These are phyloP conservation scores for Marsdenia floribunda DNA, from an alignment of 257 asterid species.

Conservation along the genomic window DNA sequence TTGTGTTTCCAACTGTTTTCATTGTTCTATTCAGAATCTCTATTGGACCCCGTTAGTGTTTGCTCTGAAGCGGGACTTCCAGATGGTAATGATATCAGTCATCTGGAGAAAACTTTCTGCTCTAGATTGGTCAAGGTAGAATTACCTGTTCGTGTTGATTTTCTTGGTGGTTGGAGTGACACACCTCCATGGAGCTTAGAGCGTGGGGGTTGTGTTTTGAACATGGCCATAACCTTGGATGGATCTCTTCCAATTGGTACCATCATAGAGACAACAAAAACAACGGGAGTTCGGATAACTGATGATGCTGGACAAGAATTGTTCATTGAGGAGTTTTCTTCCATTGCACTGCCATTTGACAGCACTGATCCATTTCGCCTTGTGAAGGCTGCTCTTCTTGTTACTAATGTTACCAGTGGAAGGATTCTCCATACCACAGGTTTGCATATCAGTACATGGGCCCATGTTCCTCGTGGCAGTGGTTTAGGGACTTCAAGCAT, in stretches of 20 bases:
- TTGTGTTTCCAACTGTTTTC: conserved; percentile 6
- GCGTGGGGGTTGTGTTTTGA: conserved; percentile 87
- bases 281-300: conserved; percentile 38
- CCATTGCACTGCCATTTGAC: conserved; percentile 71
- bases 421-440: conserved; percentile 44
- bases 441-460: conserved; percentile 85
- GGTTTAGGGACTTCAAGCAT: conserved; percentile 98
- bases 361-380: conserved; percentile 76
- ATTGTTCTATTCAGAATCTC: conserved; percentile 33
- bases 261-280: conserved; percentile 52
- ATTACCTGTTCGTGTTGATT: conserved; percentile 93
- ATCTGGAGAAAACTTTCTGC: conserved; percentile 39
- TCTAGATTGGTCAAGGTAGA: conserved; percentile 68
- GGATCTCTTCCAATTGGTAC: conserved; percentile 83
- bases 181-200: conserved; percentile 99
- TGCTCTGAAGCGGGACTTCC: conserved; percentile 21
- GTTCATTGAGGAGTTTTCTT: conserved; percentile 39
- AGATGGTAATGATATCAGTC: conserved; percentile 29
- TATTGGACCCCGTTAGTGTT: conserved; percentile 33
- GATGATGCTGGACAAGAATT: conserved; percentile 70
- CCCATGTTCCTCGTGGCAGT: conserved; percentile 95
- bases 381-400: conserved; percentile 84
- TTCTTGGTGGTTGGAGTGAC: conserved; percentile 98
- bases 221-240: conserved; percentile 83
- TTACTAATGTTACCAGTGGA: conserved; percentile 45